Conservation (phyloP, 768 basidiomycete genomes). For the Podaxis sp. region DNA sequence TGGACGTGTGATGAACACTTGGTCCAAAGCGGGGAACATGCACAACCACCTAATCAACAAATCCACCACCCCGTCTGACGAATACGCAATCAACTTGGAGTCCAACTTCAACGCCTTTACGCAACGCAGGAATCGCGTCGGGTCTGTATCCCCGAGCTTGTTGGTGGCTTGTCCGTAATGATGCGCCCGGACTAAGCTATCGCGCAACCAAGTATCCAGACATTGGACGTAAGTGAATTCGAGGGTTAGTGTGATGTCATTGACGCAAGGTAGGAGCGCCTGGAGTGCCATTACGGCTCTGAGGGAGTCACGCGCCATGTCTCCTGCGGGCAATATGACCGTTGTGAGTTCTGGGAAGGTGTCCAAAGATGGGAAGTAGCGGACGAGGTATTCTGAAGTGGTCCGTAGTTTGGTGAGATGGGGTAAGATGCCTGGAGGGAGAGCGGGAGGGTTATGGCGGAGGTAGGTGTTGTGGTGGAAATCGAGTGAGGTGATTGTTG, state of each 20-base stretch:
- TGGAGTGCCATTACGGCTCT: slow-evolving; percentile 12
- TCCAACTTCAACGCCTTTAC: slow-evolving; percentile 9
- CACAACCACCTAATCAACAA: slow-evolving; percentile 10
- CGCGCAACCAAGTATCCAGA: slow-evolving; percentile 9
- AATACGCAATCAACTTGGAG: slow-evolving; percentile 8
- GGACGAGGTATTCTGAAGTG: slow-evolving; percentile 13
- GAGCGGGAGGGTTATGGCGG: slow-evolving; percentile 7
- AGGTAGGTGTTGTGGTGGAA: slow-evolving; percentile 15
- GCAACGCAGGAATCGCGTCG: slow-evolving; percentile 1
- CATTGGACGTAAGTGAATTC: slow-evolving; percentile 12
- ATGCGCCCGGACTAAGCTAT: slow-evolving; percentile 2
- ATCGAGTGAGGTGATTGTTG: slow-evolving; percentile 10
- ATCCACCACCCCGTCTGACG: slow-evolving; percentile 3
- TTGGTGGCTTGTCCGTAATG: neutral
- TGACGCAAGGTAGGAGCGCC: slow-evolving; percentile 7
- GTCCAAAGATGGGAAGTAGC: slow-evolving; percentile 13
- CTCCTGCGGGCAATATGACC: slow-evolving; percentile 12
- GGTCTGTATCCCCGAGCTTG: neutral
- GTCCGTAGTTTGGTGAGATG: slow-evolving; percentile 3
- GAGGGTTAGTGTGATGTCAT: slow-evolving; percentile 11
- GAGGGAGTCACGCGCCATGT: slow-evolving; percentile 12
- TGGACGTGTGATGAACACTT: slow-evolving; percentile 12
- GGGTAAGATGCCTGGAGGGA: slow-evolving; percentile 6
- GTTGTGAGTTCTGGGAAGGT: slow-evolving; percentile 1
- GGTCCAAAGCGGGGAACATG: slow-evolving; percentile 12